Evolutionary conservation across 2,329 filamentous ascomycete species (phyloP).

Genomic region (Apiospora sp.): DNA sequence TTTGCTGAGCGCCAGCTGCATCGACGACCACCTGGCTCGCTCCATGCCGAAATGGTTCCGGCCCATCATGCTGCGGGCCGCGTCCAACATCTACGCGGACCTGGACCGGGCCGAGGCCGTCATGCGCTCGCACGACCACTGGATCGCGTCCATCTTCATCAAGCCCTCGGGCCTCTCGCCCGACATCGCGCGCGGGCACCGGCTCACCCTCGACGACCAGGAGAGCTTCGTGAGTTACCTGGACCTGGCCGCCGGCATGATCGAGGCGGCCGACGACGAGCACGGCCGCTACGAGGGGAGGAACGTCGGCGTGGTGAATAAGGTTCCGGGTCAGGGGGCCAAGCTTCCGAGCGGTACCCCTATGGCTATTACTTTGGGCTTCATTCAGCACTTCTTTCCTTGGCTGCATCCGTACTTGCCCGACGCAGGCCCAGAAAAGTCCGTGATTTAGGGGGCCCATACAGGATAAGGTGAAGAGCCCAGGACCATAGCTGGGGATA

Average conservation of each 20-base stretch:
- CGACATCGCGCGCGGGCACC: conserved; percentile 50
- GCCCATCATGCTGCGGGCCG: conserved; percentile 41
- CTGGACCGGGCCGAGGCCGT: conserved; percentile 44
- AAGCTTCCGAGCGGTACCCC: conserved; percentile 45
- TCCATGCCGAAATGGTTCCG: conserved; percentile 41
- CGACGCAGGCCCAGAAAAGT: no score
- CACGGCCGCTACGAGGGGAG: conserved; percentile 37
- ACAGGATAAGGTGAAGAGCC: no score
- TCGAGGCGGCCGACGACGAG: conserved; percentile 51
- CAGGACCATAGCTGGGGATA: no score
- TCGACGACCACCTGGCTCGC: conserved; percentile 48
- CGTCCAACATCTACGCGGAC: conserved; percentile 50
- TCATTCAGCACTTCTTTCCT: conserved; percentile 45
- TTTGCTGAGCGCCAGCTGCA: conserved; percentile 51
- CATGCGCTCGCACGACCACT: conserved; percentile 47
- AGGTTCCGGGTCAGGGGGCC: conserved; percentile 36
- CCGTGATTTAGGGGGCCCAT: no score
- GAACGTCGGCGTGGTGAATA: conserved; percentile 42
- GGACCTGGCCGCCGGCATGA: conserved; percentile 57
- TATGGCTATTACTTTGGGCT: conserved; percentile 41
- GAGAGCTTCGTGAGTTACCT: conserved; percentile 50
- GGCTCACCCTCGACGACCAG: conserved; percentile 46
- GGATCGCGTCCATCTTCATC: conserved; percentile 49
- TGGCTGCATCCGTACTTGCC: conserved; percentile 43
- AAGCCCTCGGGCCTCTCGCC: conserved; percentile 50